A percentile compares a stretch with the other conserved stretches of the same genome.
Evolutionary conservation across 495 filamentous ascomycete genomes (phyloP).

Genomic region (Trichoderma gamsii): DNA sequence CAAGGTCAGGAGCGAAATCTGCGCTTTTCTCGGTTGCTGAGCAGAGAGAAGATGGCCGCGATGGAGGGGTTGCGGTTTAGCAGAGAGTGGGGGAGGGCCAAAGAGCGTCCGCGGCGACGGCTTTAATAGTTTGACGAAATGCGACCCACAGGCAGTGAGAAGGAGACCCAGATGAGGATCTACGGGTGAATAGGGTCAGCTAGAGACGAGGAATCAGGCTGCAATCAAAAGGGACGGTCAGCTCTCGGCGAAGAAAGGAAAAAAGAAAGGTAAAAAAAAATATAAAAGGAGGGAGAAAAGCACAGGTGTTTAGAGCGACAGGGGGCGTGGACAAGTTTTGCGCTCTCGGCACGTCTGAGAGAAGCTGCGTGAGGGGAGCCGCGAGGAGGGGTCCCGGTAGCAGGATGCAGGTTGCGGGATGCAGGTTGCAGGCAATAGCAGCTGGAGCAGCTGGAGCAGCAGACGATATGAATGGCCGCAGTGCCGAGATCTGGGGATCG

Average conservation of each 20-base stretch:
- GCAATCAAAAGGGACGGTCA: background rate
- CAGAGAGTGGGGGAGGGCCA: background rate
- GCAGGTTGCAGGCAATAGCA: background rate
- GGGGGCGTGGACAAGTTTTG: background rate
- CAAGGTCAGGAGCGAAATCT: background rate
- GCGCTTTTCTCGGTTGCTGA: background rate
- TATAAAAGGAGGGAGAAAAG: background rate
- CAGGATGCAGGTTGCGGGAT: background rate
- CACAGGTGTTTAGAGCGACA: background rate
- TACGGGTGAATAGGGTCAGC: background rate
- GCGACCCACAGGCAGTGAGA: slow-evolving; percentile 3
- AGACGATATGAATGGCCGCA: background rate
- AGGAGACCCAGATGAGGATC: background rate
- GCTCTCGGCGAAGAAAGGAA: background rate
- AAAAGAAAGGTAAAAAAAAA: background rate
- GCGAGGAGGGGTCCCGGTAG: background rate
- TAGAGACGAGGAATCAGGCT: background rate
- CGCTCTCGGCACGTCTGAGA: background rate
- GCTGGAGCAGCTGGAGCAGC: background rate
- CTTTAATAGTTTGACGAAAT: background rate
- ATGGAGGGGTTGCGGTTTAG: slow-evolving; percentile 12
- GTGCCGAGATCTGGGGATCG: background rate
- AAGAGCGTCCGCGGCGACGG: slow-evolving; percentile 5
- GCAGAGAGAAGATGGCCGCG: slow-evolving; percentile 5
- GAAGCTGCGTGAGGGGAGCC: slow-evolving; percentile 1